These are phyloP conservation scores for Lepidium campestre DNA, from an alignment of 441 rosid species.

Conservation along the genomic window DNA sequence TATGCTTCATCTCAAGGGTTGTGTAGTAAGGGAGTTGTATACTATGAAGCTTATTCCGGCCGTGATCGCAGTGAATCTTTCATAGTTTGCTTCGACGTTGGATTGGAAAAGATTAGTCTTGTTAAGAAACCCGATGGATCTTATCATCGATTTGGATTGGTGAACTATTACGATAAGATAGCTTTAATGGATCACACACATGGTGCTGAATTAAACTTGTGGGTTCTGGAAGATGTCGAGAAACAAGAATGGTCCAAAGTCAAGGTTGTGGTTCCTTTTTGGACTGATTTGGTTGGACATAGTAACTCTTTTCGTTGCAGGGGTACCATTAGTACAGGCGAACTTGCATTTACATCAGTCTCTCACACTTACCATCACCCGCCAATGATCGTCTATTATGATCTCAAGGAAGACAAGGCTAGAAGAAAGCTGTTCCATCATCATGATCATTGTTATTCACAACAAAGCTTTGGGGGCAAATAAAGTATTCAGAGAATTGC, in stretches of 20 bases:
- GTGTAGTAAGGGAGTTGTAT: not conserved
- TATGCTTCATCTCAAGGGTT: not conserved
- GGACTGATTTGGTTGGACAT: not conserved
- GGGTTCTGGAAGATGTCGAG: not conserved
- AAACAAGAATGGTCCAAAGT: not conserved
- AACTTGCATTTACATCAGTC: not conserved
- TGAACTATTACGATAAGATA: not conserved
- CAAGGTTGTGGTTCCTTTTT: not conserved
- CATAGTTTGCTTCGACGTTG: not conserved
- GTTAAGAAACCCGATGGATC: no score
- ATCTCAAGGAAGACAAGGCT: not conserved
- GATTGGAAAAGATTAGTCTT: not conserved
- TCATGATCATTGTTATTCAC: no score
- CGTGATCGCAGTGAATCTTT: not conserved
- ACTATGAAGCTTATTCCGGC: not conserved
- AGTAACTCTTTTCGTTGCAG: not conserved
- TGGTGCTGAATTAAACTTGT: not conserved
- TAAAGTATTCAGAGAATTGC: no score
- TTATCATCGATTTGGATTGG: not conserved
- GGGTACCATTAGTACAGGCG: not conserved
- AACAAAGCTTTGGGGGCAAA: no score
- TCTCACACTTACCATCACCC: not conserved
- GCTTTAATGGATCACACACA: not conserved
- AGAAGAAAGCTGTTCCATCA: not conserved
- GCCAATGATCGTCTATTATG: not conserved